A percentile compares a stretch with the other conserved stretches of the same genome.
phyloP scores from a whole-genome alignment of 2,329 filamentous ascomycete species.

The Paracamarosporium sp. region DNA sequence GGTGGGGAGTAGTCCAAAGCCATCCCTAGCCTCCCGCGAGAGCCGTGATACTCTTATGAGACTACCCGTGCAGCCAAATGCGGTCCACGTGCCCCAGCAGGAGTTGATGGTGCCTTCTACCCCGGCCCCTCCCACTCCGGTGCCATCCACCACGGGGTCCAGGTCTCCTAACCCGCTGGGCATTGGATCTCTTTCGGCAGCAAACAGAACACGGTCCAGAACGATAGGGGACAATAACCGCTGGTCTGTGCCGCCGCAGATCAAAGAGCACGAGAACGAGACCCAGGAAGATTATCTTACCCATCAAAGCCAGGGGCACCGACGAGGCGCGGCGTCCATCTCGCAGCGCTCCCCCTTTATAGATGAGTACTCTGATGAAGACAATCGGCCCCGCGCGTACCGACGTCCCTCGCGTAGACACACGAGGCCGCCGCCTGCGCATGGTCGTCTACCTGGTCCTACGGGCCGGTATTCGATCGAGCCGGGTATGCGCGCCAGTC shows the following conservation, averaged over 20 bases:
- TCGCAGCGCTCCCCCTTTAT: constrained; percentile 23
- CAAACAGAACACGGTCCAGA: constrained; percentile 13
- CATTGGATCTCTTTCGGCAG: constrained; percentile 2
- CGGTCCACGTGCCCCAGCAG: constrained; percentile 28
- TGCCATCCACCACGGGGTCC: constrained; percentile 12
- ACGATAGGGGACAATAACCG: constrained; percentile 20
- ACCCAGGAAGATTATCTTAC: constrained; percentile 13
- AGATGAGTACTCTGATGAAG: constrained; percentile 39
- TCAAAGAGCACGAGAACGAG: constrained; percentile 2
- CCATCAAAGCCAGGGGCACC: constrained; percentile 17
- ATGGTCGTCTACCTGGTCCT: constrained; percentile 20
- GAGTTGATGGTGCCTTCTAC: constrained; percentile 17
- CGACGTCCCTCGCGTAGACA: constrained; percentile 28
- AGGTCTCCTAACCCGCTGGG: constrained; percentile 10
- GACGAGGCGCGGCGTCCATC: constrained; percentile 11
- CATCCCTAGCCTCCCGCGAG: constrained; percentile 24
- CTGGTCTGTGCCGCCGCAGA: constrained; percentile 12
- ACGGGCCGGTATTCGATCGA: constrained; percentile 8
- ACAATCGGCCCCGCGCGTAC: constrained; percentile 28
- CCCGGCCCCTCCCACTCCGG: no score
- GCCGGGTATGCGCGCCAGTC: constrained; percentile 12
- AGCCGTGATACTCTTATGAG: constrained; percentile 38
- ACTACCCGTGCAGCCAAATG: constrained; percentile 33
- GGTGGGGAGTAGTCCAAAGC: constrained; percentile 31
- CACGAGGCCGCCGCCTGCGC: constrained; percentile 32